Evolutionary conservation across 805 yeast species (phyloP), one percentile per base, ranked within the genome.

Genomic region (Wickerhamiella azyma): DNA sequence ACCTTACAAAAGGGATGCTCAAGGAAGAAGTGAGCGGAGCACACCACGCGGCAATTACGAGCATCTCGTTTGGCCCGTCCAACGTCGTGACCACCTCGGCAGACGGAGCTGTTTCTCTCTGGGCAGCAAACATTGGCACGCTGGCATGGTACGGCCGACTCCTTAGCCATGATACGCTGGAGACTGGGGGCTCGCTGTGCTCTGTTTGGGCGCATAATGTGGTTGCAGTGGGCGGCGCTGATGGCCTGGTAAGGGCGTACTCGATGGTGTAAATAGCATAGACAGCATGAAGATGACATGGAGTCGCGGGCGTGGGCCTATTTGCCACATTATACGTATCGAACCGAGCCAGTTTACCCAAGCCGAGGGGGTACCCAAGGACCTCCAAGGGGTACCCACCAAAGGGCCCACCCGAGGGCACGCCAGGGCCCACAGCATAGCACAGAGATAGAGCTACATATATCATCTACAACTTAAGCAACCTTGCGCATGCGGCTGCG

Each of bases 91-190:
- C 55, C 14, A 52, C 59, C 10, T 49, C 57, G 45, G 43, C 51
- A 11, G 59, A 57, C 37, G 61, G 61, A 43, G 49, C 52, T n/a
- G 57, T 53, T 3, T 50, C 53, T 13, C 21, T 56, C n/a, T 56
- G 59, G 59, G 33, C 55, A 8, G 38, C 54, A 11, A 57, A 55
- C 36, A 42, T 48, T 9, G 50, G 48, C 9, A 29, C 41, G 10
- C 47, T 55, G 19, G 33, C 49, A 14, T 56, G 58, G 59, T 49
- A 46, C 42, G 58, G 57, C 14, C 45, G 58, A 18, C 38, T 56
- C 35, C 41, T 53, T 19, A 46, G 48, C 30, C 59, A 56, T 41
- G 59, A 56, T 43, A 44, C 53, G 30, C 51, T 48, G 18, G 55
- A 50, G 37, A 51, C 54, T n/a, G 43, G 47, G 3, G 49, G 51